Percentiles rank a stretch among this genome's conserved stretches.
These are phyloP conservation scores for Coemansia linderi DNA, from an alignment of 371 early-diverging fungal genomes.

Conservation along the genomic window DNA sequence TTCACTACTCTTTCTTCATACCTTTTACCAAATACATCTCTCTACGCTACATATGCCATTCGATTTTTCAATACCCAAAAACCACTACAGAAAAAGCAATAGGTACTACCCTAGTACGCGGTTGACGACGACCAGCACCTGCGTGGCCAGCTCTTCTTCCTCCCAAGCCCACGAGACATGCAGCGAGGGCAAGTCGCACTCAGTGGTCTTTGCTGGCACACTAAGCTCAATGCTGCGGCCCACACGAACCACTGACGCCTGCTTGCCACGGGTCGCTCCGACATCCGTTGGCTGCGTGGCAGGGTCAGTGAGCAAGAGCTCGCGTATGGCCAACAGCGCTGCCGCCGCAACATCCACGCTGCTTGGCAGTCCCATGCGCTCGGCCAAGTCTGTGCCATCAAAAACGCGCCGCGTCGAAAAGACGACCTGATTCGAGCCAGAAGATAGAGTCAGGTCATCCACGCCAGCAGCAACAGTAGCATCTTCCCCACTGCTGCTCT, in stretches of 20 bases:
- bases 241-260: constrained; percentile 8
- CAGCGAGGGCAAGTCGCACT: constrained; percentile 24
- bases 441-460: background rate
- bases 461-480: background rate
- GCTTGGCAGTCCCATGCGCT: constrained; percentile 24
- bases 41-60: background rate
- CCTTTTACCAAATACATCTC: background rate
- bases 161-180: constrained; percentile 46
- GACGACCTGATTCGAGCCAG: constrained; percentile 14
- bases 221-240: constrained; percentile 23
- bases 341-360: constrained; percentile 14
- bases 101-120: constrained; percentile 31
- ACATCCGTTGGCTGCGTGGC: background rate
- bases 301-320: constrained; percentile 25
- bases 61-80: background rate
- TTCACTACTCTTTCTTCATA: background rate
- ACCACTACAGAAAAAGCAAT: background rate
- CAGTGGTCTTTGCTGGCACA: background rate
- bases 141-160: constrained; percentile 49
- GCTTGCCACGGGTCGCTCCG: background rate
- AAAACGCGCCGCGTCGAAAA: constrained; percentile 37
- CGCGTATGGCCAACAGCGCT: constrained; percentile 23
- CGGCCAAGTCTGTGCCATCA: constrained; percentile 14
- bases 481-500: background rate
- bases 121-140: constrained; percentile 43